Evolutionary conservation across 495 filamentous ascomycete genomes (phyloP), one percentile per base, ranked within the genome.

Genomic region (Talaromyces liani): DNA sequence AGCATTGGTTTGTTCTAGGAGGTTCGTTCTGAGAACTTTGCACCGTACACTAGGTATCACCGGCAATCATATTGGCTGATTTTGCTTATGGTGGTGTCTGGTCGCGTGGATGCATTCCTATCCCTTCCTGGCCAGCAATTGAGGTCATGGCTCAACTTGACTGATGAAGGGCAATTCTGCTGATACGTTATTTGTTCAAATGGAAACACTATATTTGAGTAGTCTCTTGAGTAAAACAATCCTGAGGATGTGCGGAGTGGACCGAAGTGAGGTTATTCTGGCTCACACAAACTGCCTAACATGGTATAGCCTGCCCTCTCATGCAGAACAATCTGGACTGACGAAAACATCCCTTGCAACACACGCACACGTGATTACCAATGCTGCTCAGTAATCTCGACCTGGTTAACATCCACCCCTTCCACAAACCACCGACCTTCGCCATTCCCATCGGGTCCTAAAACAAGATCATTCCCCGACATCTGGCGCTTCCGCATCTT

Each of bases 401-500:
- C 91, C 0, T 79, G 71, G 65, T 96, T 82, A 6, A 95, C 89
- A 76, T 94, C 87, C 27, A 91, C 64, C 1, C 81, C 85, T 71
- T 89, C 86, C 45, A 84, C 66, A 77, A 88, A 89, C 76, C 79
- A 79, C 64, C 86, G 76, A 6, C 83, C 85, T 39, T 74, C 68
- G 0, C 76, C 76, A 69, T 80, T 73, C 25, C 77, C 77, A 60
- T 76, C 67, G 12, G 70, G 69, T 3, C 79, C 75, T 55, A 96
- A 86, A 69, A 85, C 79, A 22, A 96, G 70, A 76, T 96, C 90
- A 68, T 96, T 96, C 3, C 90, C 93, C 70, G 91, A 94, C 93
- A 96, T 96, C 85, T 87, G 85, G 53, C 91, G 73, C 77, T 96
- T 96, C 63, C 85, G 72, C 92, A 96, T 97, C 66, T 85, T 80